A percentile compares a stretch with the other conserved stretches of the same genome.
Conservation (phyloP, 805 yeast species). For the Metschnikowia noctiluminum region DNA sequence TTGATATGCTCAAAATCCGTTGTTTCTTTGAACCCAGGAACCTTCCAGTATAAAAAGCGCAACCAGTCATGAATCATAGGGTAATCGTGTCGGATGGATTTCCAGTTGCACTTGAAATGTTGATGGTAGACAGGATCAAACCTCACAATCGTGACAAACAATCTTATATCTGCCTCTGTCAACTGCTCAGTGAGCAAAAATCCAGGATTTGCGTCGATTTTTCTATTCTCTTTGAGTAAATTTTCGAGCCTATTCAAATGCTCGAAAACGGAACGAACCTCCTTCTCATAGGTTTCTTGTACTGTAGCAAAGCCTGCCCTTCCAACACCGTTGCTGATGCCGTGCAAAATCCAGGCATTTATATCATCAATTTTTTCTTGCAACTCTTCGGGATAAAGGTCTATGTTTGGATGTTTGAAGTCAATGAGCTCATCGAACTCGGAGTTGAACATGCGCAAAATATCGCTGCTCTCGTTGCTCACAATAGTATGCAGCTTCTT, state of each 20-base stretch:
- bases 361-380: slow-evolving; percentile 64
- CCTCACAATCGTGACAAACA: slow-evolving; percentile 82
- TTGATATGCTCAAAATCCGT: slow-evolving; percentile 90
- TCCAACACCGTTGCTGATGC: slow-evolving; percentile 89
- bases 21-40: slow-evolving; percentile 69
- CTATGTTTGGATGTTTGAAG: slow-evolving; percentile 46
- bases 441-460: slow-evolving; percentile 76
- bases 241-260: slow-evolving; percentile 69
- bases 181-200: slow-evolving; percentile 57
- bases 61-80: slow-evolving; percentile 81
- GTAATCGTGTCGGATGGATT: slow-evolving; percentile 73
- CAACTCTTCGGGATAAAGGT: slow-evolving; percentile 60
- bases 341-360: slow-evolving; percentile 79
- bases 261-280: slow-evolving; percentile 59
- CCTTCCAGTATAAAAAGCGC: slow-evolving; percentile 75
- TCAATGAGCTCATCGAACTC: slow-evolving; percentile 64
- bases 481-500: slow-evolving; percentile 78
- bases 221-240: slow-evolving; percentile 48
- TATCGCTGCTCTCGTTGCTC: slow-evolving; percentile 87
- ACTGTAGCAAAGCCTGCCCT: slow-evolving; percentile 85
- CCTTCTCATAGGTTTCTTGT: slow-evolving; percentile 76
- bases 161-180: slow-evolving; percentile 88
- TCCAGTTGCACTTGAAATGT: slow-evolving; percentile 90
- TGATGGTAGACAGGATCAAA: slow-evolving; percentile 93
- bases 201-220: slow-evolving; percentile 22